phyloP scores from a whole-genome alignment of 345 rosid species.

The Psidium guajava region DNA sequence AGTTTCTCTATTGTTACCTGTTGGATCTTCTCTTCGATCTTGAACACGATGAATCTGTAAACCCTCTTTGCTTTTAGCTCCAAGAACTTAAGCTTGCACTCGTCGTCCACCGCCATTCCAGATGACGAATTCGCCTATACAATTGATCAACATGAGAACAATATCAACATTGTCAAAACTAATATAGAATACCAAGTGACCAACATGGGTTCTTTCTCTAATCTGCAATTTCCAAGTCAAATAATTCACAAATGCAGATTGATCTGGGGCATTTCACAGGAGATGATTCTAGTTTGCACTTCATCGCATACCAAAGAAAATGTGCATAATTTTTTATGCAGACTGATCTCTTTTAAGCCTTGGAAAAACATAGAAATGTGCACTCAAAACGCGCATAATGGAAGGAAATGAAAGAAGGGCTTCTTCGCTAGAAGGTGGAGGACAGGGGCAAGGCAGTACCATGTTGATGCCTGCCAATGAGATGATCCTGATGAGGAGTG shows the following conservation, averaged over 20 bases:
- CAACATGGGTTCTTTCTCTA: background rate
- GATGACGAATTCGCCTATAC: slow-evolving; percentile 57
- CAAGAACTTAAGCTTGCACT: slow-evolving; percentile 63
- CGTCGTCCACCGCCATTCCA: slow-evolving; percentile 61
- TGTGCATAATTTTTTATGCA: background rate
- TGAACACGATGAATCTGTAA: slow-evolving; percentile 48
- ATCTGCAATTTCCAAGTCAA: background rate
- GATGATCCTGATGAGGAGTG: background rate
- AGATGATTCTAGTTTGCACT: background rate
- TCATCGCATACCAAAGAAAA: background rate
- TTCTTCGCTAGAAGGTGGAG: background rate
- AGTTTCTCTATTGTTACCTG: slow-evolving; percentile 47
- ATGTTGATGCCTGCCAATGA: background rate
- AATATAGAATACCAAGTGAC: background rate
- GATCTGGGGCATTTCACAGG: background rate
- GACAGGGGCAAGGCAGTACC: background rate
- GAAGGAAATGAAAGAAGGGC: background rate
- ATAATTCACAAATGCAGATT: background rate
- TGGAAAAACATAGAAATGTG: background rate
- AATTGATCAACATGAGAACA: background rate
- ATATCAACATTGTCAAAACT: background rate
- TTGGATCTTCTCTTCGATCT: slow-evolving; percentile 52
- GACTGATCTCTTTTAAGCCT: background rate
- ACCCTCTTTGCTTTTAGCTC: slow-evolving; percentile 67
- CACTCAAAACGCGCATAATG: background rate